These are phyloP conservation scores for Cyclotella sp. DNA, from an alignment of 108 stramenopile species.

Conservation along the genomic window DNA sequence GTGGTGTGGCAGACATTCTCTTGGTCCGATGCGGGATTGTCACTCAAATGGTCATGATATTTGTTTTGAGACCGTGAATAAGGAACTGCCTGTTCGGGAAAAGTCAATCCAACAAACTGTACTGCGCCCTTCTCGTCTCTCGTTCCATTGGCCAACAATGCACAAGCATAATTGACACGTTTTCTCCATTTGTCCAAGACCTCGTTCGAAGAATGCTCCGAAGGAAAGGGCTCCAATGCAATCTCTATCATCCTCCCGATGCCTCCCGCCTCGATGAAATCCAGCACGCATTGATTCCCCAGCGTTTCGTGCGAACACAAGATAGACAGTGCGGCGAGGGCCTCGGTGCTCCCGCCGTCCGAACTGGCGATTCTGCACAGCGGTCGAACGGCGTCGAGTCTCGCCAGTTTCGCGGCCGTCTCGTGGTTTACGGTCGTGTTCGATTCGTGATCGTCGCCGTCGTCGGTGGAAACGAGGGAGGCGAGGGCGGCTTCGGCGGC, in stretches of 20 bases:
- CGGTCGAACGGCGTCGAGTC: slow-evolving; percentile 27
- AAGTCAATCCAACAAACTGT: slow-evolving; percentile 71
- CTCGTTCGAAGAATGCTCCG: slow-evolving; percentile 20
- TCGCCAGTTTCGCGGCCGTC: slow-evolving; percentile 19
- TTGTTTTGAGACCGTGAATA: slow-evolving; percentile 5
- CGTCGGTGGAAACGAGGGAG: slow-evolving; percentile 15
- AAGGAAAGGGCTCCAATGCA: slow-evolving; percentile 37
- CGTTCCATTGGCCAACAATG: slow-evolving; percentile 80
- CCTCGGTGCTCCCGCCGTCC: slow-evolving; percentile 19
- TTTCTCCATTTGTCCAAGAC: slow-evolving; percentile 45
- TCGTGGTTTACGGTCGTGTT: slow-evolving; percentile 15
- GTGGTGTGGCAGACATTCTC: neutral
- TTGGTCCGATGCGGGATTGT: slow-evolving; percentile 2
- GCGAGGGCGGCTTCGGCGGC: slow-evolving; percentile 53
- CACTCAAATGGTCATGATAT: too few relatives aligned
- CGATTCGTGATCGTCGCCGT: neutral
- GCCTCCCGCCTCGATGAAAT: slow-evolving; percentile 57
- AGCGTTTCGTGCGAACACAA: slow-evolving; percentile 36
- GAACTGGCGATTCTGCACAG: slow-evolving; percentile 36
- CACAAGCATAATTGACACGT: slow-evolving; percentile 72
- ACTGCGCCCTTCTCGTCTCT: slow-evolving; percentile 76
- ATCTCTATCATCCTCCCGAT: slow-evolving; percentile 71
- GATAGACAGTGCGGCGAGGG: slow-evolving; percentile 25
- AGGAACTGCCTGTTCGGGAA: slow-evolving; percentile 78
- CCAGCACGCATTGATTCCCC: slow-evolving; percentile 61